Base-by-base conservation (phyloP, 2,329 filamentous ascomycete genomes). In the Camillea tinctor region DNA sequence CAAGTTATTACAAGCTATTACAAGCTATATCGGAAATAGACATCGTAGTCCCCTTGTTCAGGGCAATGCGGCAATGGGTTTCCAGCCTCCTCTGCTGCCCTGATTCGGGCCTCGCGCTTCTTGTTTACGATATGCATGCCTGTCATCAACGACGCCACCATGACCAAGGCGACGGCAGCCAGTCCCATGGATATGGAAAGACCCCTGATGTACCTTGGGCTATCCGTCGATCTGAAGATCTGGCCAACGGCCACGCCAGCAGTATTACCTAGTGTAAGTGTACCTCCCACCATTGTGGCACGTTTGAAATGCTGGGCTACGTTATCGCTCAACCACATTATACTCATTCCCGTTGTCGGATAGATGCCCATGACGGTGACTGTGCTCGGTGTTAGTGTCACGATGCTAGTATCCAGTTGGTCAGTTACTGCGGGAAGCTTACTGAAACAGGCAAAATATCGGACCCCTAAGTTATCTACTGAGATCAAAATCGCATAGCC, bases 321-420 rank as follows among this genome's bases (percentile, higher is more conserved):
- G 36, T 81, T 82, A 50, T 79, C 79, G 20, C 79, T 80, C 4
- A 82, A 66, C 80, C 80, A 82, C 40, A 77, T 79, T 1, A 77
- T 60, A 58, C 76, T 80, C 36, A 77, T 68, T 13, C 74, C 65
- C 50, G 71, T 58, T 11, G 66, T 72, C 2, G 69, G 66, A 30
- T 71, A 72, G 20, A 72, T 69, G 9, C 70, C 71, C 20, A 68
- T 61, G 15, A 67, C 66, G 19, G 62, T 58, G 40, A 69, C 65
- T 69, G 26, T 2, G 52, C 17, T 4, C 3, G 6, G 22, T 53
- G 50, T 22, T 55, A 50, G 21, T 23, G 30, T 22, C 40, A 49
- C 6, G 11, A 50, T 23, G 48, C 24, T 13, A 36, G 26, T 20
- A 8, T 20, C 19, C 17, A 23, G 54, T 17, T 21, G 13, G 19